These are phyloP conservation scores for Didymella arachidicola DNA, from an alignment of 2,329 filamentous ascomycete genomes.

Conservation along the genomic window DNA sequence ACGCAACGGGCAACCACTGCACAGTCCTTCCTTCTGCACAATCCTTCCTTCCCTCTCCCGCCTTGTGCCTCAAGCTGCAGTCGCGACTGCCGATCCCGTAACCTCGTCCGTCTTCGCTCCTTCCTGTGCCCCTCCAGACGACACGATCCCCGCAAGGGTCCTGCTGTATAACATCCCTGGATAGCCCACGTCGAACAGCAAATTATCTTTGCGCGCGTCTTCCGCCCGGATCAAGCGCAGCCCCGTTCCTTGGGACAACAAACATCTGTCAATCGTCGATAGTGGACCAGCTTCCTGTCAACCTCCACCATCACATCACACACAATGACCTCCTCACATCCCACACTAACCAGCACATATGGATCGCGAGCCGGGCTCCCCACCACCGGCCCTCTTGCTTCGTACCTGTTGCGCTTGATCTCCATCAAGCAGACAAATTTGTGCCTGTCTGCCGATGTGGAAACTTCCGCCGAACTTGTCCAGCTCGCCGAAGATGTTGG, in stretches of 20 bases:
- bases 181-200: conserved; percentile 16
- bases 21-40: conserved; percentile 11
- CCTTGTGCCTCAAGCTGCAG: conserved; percentile 2
- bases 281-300: conserved; percentile 6
- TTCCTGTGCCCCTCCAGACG: conserved; percentile 13
- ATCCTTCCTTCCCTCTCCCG: neutral
- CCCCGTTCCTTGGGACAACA: conserved; percentile 10
- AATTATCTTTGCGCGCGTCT: conserved; percentile 21
- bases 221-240: neutral
- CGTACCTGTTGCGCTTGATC: conserved; percentile 59
- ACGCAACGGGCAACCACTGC: conserved; percentile 17
- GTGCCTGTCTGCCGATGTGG: conserved; percentile 65
- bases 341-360: conserved; percentile 53
- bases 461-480: conserved; percentile 63
- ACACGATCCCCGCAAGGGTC: conserved; percentile 18
- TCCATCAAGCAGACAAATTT: conserved; percentile 61
- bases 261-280: conserved; percentile 11
- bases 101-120: conserved; percentile 11
- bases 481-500: conserved; percentile 65
- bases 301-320: conserved; percentile 4
- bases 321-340: conserved; percentile 42
- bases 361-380: conserved; percentile 55
- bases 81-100: conserved; percentile 16
- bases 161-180: conserved; percentile 10
- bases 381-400: conserved; percentile 55